Evolutionary conservation across 345 rosid species (phyloP), one percentile per base, ranked within the genome.

Genomic region (Pseudoturritis turrita): DNA sequence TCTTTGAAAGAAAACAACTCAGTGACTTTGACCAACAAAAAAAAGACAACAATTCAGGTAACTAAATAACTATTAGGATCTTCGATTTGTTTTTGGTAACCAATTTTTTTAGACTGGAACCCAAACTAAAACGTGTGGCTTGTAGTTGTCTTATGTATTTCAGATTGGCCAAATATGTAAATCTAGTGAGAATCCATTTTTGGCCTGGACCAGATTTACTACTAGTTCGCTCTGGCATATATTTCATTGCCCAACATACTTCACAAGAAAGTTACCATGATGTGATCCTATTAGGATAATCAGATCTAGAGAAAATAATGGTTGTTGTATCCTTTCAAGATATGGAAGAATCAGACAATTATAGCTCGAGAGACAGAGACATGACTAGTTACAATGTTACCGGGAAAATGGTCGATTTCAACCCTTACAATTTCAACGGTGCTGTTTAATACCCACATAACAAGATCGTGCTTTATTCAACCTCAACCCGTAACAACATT

Each of bases 21-120:
- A 52, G 15, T 62, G 68, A 40, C 76, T 51, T 71, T 52, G 62
- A 72, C 62, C 43, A 29, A 29, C 18, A 3, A 37, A 18, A 36
- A 0, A 19, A 23, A n/a, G 26, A 12, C 39, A 4, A 23, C 6
- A 45, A 44, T 62, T 28, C 61, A 71, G 53, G 57, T 39, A 62
- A 61, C 26, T 36, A 45, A 63, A 29, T 29, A 46, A 29, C 2
- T 46, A 10, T 62, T 62, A 15, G 23, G 45, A 18, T 71, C 40
- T 71, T 61, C 47, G 10, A 8, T 46, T 35, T 58, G 26, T 25
- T 46, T 59, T 59, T 39, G 46, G 47, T 45, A 59, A 14, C 65
- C 49, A 6, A 39, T 25, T 28, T 21, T 41, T 57, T 37, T 7
- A 15, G 26, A 68, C 64, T 21, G 33, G 29, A 26, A 7, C 52